Conservation (phyloP, 2,329 filamentous ascomycete genomes). For the Claviceps pusilla region DNA sequence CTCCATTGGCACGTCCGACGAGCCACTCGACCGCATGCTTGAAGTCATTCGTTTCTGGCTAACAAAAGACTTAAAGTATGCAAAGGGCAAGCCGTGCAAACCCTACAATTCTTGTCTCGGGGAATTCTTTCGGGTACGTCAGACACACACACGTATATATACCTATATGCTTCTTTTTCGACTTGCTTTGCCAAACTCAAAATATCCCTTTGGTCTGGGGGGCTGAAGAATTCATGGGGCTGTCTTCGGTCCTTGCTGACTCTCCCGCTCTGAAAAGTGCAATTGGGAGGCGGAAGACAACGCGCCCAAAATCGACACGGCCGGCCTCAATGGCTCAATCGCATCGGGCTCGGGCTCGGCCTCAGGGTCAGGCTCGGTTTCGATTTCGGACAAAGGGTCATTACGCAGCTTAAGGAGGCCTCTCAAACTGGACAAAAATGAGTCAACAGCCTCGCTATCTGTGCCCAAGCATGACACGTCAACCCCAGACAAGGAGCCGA, state of each 20-base stretch:
- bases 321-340: conserved; percentile 19
- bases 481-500: conserved; percentile 29
- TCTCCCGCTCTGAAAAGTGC: conserved; percentile 40
- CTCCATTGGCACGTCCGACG: conserved; percentile 73
- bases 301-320: conserved; percentile 48
- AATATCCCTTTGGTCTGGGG: conserved; percentile 6
- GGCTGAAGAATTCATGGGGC: neutral
- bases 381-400: conserved; percentile 24
- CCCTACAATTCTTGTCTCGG: conserved; percentile 95
- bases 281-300: conserved; percentile 87
- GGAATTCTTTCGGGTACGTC: conserved; percentile 81
- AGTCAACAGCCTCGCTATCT: conserved; percentile 35
- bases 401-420: conserved; percentile 33
- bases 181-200: no score
- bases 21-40: conserved; percentile 83
- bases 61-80: conserved; percentile 97
- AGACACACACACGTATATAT: neutral
- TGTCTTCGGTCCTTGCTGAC: neutral
- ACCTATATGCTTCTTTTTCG: no score
- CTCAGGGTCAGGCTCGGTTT: conserved; percentile 6
- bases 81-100: conserved; percentile 96
- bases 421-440: conserved; percentile 28
- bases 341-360: conserved; percentile 17
- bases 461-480: conserved; percentile 31
- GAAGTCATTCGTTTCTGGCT: conserved; percentile 96